Conservation (phyloP, 177 flowering plant species). For the Vitis hybrid region DNA sequence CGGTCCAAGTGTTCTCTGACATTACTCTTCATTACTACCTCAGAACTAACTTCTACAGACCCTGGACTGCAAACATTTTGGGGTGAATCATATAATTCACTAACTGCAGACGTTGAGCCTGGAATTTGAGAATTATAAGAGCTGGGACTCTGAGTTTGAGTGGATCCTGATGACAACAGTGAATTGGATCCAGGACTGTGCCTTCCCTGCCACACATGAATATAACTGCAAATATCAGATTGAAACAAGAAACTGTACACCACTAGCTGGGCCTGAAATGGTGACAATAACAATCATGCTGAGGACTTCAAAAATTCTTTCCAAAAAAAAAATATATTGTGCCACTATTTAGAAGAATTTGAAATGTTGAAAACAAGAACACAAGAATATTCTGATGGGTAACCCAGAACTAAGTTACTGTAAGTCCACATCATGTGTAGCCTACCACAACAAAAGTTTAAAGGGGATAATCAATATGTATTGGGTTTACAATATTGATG, state of each 20-base stretch:
- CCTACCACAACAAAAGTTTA: neutral
- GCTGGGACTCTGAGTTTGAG: slow-evolving; percentile 31
- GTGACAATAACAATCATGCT: neutral
- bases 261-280: neutral
- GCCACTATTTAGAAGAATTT: neutral
- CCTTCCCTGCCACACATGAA: slow-evolving; percentile 52
- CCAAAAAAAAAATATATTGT: neutral
- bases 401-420: neutral
- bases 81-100: slow-evolving; percentile 37
- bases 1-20: slow-evolving; percentile 20
- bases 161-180: slow-evolving; percentile 41
- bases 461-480: neutral
- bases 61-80: slow-evolving; percentile 52
- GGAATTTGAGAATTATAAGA: slow-evolving; percentile 34
- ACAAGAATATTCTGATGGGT: neutral
- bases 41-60: slow-evolving; percentile 72
- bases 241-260: neutral
- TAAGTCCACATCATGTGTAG: neutral
- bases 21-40: slow-evolving; percentile 22
- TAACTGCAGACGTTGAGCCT: slow-evolving; percentile 30
- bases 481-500: neutral
- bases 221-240: neutral
- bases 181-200: slow-evolving; percentile 37
- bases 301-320: neutral
- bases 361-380: neutral